These are phyloP conservation scores for Poronia punctata DNA, from an alignment of 495 filamentous ascomycete species.

Conservation along the genomic window DNA sequence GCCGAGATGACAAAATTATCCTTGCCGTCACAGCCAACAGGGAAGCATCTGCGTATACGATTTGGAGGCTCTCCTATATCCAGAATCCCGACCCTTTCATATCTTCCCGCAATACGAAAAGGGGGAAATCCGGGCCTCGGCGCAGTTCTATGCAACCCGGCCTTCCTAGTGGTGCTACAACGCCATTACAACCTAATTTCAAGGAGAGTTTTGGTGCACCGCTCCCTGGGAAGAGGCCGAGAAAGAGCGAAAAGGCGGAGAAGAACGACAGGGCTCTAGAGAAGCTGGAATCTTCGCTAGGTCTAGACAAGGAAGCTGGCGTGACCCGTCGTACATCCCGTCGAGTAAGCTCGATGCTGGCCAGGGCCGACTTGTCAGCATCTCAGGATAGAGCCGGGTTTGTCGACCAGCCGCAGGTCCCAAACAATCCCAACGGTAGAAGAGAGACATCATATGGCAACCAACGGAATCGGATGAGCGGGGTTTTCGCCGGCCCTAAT, in stretches of 20 bases:
- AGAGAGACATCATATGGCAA: constrained; percentile 68
- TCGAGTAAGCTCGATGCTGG: constrained; percentile 85
- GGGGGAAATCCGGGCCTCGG: constrained; percentile 52
- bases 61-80: constrained; percentile 71
- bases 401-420: constrained; percentile 54
- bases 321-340: constrained; percentile 68
- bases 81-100: constrained; percentile 50
- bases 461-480: constrained; percentile 55
- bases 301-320: constrained; percentile 54
- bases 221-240: constrained; percentile 36
- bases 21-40: constrained; percentile 78
- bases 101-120: constrained; percentile 39
- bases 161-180: constrained; percentile 69
- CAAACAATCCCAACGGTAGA: constrained; percentile 42
- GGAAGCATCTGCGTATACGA: constrained; percentile 61
- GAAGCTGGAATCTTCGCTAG: constrained; percentile 55
- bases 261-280: constrained; percentile 53
- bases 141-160: constrained; percentile 82
- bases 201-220: constrained; percentile 45
- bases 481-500: constrained; percentile 35
- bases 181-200: constrained; percentile 55
- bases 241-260: constrained; percentile 34
- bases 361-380: constrained; percentile 79
- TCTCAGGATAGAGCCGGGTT: constrained; percentile 69
- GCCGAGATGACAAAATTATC: constrained; percentile 44